A percentile compares a stretch with the other conserved stretches of the same genome.
phyloP scores from a whole-genome alignment of 2,329 filamentous ascomycete genomes.

The Ceratocystis lukuohia region DNA sequence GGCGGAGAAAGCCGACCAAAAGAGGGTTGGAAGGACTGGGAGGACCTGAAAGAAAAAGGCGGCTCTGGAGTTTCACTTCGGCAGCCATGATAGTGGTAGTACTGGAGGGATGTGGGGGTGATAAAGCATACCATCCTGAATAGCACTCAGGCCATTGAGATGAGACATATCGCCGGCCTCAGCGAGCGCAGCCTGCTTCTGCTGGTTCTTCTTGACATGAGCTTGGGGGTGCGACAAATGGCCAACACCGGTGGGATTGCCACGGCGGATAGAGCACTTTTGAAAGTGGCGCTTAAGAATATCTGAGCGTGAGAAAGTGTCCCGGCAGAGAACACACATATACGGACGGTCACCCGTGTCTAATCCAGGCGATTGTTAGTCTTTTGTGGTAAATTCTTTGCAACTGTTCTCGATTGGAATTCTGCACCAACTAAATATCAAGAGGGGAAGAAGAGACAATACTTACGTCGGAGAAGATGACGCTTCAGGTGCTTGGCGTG shows the following conservation, averaged over 20 bases:
- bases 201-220: slow-evolving; percentile 66
- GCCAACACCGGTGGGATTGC: slow-evolving; percentile 87
- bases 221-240: slow-evolving; percentile 88
- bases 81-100: slow-evolving; percentile 38
- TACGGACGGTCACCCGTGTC: slow-evolving; percentile 97
- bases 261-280: slow-evolving; percentile 92
- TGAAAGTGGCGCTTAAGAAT: slow-evolving; percentile 98
- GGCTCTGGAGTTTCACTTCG: slow-evolving; percentile 45
- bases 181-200: slow-evolving; percentile 40
- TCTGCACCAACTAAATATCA: too few relatives aligned
- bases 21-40: too few relatives aligned
- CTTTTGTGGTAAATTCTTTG: too few relatives aligned
- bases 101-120: slow-evolving; percentile 26
- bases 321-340: slow-evolving; percentile 94
- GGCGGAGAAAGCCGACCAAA: slow-evolving; percentile 19
- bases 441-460: neutral
- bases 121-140: slow-evolving; percentile 44
- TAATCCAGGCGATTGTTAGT: slow-evolving; percentile 27
- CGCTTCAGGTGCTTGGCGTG: slow-evolving; percentile 96
- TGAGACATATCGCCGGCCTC: slow-evolving; percentile 44
- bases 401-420: too few relatives aligned
- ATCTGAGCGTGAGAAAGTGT: slow-evolving; percentile 95
- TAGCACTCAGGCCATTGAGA: slow-evolving; percentile 47
- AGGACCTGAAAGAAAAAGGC: slow-evolving; percentile 28
- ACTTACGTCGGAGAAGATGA: slow-evolving; percentile 90